These are phyloP conservation scores for Rhizopogon rudus DNA, from an alignment of 768 basidiomycete species.

Conservation along the genomic window DNA sequence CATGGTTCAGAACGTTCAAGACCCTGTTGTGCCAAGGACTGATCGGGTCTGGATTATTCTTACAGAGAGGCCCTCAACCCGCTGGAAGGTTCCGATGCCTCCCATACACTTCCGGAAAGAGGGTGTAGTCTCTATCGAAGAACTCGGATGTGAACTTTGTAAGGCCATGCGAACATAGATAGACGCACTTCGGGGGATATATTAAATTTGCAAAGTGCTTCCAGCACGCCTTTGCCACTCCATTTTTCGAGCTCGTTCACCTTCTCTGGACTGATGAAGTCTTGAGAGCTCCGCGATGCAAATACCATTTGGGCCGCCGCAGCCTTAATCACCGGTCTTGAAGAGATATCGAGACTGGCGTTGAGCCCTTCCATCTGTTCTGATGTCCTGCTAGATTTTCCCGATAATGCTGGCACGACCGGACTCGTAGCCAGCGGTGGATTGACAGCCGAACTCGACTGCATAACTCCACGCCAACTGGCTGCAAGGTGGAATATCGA, in stretches of 20 bases:
- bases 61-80: slow-evolving; percentile 8
- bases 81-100: slow-evolving; percentile 8
- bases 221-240: slow-evolving; percentile 55
- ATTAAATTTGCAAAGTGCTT: slow-evolving; percentile 44
- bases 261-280: slow-evolving; percentile 69
- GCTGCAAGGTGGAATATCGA: slow-evolving; percentile 76
- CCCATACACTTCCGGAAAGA: slow-evolving; percentile 56
- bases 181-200: slow-evolving; percentile 46
- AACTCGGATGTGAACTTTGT: slow-evolving; percentile 9
- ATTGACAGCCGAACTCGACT: slow-evolving; percentile 14
- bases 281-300: slow-evolving; percentile 65
- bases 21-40: background rate
- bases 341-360: background rate
- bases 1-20: background rate
- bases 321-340: slow-evolving; percentile 50
- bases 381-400: slow-evolving; percentile 6
- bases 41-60: background rate
- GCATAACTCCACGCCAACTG: slow-evolving; percentile 48
- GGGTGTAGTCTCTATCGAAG: slow-evolving; percentile 45
- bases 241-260: slow-evolving; percentile 58
- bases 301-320: slow-evolving; percentile 81
- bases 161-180: slow-evolving; percentile 5
- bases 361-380: background rate
- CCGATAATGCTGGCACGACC: slow-evolving; percentile 31
- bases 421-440: slow-evolving; percentile 44